These are phyloP conservation scores for Tylopilus intermedius DNA, from an alignment of 768 basidiomycete genomes.

Conservation along the genomic window DNA sequence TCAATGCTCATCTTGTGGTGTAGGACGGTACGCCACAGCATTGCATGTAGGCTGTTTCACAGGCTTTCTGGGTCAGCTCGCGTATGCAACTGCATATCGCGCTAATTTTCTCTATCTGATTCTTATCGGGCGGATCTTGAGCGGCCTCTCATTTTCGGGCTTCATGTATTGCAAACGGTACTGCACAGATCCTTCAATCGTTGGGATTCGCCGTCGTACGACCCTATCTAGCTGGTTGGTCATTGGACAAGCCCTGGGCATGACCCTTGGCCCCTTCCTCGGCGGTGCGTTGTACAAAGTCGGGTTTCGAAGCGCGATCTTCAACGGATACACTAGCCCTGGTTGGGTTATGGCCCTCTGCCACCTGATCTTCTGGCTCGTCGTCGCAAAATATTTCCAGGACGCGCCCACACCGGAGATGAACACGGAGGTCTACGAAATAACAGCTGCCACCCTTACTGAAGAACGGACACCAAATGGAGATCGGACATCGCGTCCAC, in stretches of 20 bases:
- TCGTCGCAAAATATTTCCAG: constrained; percentile 35
- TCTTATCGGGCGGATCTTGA: constrained; percentile 63
- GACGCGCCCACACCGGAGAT: constrained; percentile 31
- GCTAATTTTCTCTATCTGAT: constrained; percentile 62
- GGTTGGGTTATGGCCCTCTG: constrained; percentile 57
- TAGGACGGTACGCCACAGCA: constrained; percentile 53
- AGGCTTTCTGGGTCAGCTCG: constrained; percentile 50
- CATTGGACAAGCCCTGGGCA: constrained; percentile 54
- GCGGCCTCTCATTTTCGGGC: constrained; percentile 54
- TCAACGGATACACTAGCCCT: constrained; percentile 66
- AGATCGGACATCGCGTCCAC: neutral
- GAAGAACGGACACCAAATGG: constrained; percentile 4
- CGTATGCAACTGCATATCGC: constrained; percentile 58
- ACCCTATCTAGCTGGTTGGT: constrained; percentile 61
- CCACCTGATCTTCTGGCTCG: constrained; percentile 50
- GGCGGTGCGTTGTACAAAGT: constrained; percentile 60
- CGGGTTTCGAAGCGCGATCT: constrained; percentile 50
- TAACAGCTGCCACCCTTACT: neutral
- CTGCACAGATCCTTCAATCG: constrained; percentile 61
- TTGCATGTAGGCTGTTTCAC: constrained; percentile 51
- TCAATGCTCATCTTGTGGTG: neutral
- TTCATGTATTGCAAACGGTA: constrained; percentile 70
- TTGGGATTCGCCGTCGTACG: constrained; percentile 58
- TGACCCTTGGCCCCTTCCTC: constrained; percentile 59
- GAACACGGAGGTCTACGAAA: constrained; percentile 9